Base-by-base conservation (phyloP, 164 flowering plant species). In the Stephania yunnanensis region DNA sequence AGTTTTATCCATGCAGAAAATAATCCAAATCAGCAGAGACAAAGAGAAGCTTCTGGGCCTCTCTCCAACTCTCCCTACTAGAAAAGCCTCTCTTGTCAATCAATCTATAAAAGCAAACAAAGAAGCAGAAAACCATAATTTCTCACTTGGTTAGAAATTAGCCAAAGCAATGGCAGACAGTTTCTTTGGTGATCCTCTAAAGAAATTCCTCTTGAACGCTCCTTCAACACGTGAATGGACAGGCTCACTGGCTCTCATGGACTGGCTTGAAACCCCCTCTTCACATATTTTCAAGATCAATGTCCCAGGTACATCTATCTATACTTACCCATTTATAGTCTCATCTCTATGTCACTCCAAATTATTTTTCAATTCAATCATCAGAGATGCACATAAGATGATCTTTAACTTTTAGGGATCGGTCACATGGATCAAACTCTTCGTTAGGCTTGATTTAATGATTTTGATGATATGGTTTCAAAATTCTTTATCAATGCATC, bases 221-320 rank as follows among this genome's bases (percentile, higher is more conserved):
- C 82, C 86, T 36, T 68, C 72, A 46, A 77, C 86, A 3, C 46
- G 87, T 6, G 73, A 82, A 13, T 83, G 78, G 80, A 77, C 88
- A 1, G 91, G 87, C 63, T 83, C 90, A 4, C 45, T 84, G 31
- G 91, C 90, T 29, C 86, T 79, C 52, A 81, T 88, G 86, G 98
- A 91, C 76, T 93, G 98, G 98, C 20, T 93, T 8, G 98, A 91
- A 80, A 82, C 91, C 69, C 93, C 90, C 0, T 69, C 46, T 71
- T 58, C 90, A 69, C 98, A 93, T 79, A 75, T 89, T 86, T 83
- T 85, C 87, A 93, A 90, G 76, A 53, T 93, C 89, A 85, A 93
- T 70, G 90, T 93, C 30, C 98, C 94, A 73, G 96, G 98, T 89
- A 77, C 11, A 36, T 36, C 42, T 36, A 36, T 36, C 42, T 36